phyloP scores from a whole-genome alignment of 2,329 filamentous ascomycete genomes.

The Colletotrichum agaves region DNA sequence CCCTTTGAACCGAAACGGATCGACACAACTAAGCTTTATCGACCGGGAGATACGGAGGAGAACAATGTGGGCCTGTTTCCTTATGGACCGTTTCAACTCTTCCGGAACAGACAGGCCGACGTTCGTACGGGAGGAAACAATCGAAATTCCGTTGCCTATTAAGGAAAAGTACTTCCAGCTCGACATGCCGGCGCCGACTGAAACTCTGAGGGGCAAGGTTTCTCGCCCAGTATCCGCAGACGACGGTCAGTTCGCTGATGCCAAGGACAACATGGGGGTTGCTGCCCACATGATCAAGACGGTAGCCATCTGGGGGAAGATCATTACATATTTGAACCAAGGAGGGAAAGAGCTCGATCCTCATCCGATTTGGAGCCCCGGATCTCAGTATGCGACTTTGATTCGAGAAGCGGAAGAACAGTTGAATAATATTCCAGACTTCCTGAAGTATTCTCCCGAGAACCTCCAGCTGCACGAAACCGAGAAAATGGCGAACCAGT shows the following conservation, averaged over 20 bases:
- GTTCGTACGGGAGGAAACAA: constrained; percentile 88
- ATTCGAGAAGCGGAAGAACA: constrained; percentile 78
- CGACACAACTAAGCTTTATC: constrained; percentile 81
- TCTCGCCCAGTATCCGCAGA: constrained; percentile 70
- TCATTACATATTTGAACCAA: constrained; percentile 90
- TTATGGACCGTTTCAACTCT: constrained; percentile 98
- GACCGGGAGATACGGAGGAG: constrained; percentile 92
- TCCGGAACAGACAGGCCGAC: constrained; percentile 93
- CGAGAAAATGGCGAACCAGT: constrained; percentile 89
- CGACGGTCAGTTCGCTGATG: constrained; percentile 71
- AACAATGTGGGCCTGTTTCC: constrained; percentile 97
- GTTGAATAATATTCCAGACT: constrained; percentile 73
- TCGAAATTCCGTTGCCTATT: constrained; percentile 90
- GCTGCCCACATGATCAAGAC: constrained; percentile 89
- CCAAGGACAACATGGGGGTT: constrained; percentile 90
- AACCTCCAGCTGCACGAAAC: constrained; percentile 88
- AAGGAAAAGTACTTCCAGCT: constrained; percentile 91
- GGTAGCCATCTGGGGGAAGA: constrained; percentile 88
- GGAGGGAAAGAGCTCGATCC: constrained; percentile 84
- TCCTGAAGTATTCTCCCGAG: constrained; percentile 79
- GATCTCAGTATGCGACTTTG: constrained; percentile 80
- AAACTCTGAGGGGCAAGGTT: constrained; percentile 79
- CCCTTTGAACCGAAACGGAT: constrained; percentile 71
- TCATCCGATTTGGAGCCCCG: constrained; percentile 81
- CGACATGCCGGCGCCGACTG: constrained; percentile 89